phyloP scores from a whole-genome alignment of 441 rosid species.

The Corymbia calophylla region DNA sequence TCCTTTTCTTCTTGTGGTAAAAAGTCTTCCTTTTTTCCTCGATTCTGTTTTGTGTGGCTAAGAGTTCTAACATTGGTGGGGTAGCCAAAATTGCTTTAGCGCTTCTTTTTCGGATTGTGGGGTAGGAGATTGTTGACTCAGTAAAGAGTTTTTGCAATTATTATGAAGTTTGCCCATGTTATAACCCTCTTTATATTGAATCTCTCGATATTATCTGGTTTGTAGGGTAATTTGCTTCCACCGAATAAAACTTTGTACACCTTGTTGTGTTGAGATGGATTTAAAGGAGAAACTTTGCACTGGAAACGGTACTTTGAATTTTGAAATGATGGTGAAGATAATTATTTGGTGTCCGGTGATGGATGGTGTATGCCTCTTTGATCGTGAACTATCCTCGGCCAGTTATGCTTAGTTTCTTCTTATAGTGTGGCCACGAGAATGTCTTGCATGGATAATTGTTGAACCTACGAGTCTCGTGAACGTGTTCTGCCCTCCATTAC shows the following conservation, averaged over 20 bases:
- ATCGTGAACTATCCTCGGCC: neutral
- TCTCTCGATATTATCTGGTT: neutral
- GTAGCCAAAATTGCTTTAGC: neutral
- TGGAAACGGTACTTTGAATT: neutral
- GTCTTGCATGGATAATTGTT: neutral
- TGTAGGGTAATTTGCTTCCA: neutral
- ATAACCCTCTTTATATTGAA: neutral
- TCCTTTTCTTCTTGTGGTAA: neutral
- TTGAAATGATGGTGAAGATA: neutral
- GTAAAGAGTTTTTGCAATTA: neutral
- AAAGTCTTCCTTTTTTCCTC: neutral
- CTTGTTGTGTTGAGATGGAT: neutral
- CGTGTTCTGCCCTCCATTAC: neutral
- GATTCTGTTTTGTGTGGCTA: neutral
- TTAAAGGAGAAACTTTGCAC: neutral
- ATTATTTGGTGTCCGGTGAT: neutral
- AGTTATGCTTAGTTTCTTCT: neutral
- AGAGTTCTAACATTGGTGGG: neutral
- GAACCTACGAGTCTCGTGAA: neutral
- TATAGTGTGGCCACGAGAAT: neutral
- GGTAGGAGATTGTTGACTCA: neutral
- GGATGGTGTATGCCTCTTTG: neutral
- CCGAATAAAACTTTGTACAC: neutral
- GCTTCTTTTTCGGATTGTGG: neutral
- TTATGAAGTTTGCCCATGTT: neutral